These are phyloP conservation scores for Ceratocystis huliohia DNA, from an alignment of 2,329 filamentous ascomycete genomes.

Conservation along the genomic window DNA sequence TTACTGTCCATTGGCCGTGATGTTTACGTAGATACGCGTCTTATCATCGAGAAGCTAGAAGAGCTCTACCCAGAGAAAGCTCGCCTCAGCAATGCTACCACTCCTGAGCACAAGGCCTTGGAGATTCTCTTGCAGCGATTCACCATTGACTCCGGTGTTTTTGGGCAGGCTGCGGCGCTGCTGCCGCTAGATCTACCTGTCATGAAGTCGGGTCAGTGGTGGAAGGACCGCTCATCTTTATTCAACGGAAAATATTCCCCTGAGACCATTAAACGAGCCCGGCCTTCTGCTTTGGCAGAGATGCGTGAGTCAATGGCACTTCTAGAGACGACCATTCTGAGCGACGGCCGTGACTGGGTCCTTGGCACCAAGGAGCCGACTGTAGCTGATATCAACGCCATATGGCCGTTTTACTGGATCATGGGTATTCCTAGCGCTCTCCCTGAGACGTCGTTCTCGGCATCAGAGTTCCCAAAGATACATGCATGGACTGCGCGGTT, in stretches of 20 bases:
- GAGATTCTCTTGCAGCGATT: conserved; percentile 42
- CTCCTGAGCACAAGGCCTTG: conserved; percentile 24
- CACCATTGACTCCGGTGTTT: conserved; percentile 45
- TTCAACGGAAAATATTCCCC: conserved; percentile 23
- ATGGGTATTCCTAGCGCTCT: conserved; percentile 42
- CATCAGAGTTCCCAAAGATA: conserved; percentile 42
- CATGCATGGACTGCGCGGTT: conserved; percentile 56
- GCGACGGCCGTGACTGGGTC: conserved; percentile 55
- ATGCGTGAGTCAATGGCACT: conserved; percentile 42
- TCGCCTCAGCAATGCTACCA: conserved; percentile 30
- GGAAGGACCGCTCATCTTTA: conserved; percentile 41
- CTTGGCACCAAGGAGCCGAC: conserved; percentile 39
- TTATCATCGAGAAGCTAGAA: conserved; percentile 55
- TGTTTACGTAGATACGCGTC: conserved; percentile 56
- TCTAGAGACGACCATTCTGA: conserved; percentile 49
- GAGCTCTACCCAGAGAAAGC: conserved; percentile 36
- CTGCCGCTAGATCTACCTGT: conserved; percentile 45
- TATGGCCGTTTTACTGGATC: conserved; percentile 59
- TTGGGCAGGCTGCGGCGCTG: conserved; percentile 38
- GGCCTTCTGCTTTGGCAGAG: conserved; percentile 45
- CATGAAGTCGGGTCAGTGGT: conserved; percentile 45
- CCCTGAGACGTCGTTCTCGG: conserved; percentile 39
- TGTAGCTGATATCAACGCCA: conserved; percentile 55
- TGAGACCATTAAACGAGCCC: conserved; percentile 24
- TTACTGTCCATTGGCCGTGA: conserved; percentile 52